phyloP scores from a whole-genome alignment of 148 eudicot species.

The Silene uniflora region DNA sequence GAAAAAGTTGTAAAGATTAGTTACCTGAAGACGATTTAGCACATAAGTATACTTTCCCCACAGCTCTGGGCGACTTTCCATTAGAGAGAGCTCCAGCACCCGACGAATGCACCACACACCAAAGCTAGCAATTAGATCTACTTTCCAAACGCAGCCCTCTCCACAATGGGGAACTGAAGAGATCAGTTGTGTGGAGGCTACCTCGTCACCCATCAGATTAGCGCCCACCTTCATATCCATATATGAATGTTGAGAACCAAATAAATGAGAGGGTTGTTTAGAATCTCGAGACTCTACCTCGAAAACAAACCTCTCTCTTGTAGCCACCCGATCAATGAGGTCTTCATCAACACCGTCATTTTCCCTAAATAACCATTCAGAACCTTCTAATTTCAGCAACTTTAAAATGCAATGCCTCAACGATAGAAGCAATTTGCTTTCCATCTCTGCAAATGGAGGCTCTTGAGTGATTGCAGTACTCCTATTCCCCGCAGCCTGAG shows the following conservation, averaged over 20 bases:
- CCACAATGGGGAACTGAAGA: conserved; percentile 84
- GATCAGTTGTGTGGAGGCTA: conserved; percentile 33
- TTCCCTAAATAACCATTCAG: conserved; percentile 84
- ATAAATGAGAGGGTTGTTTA: conserved; percentile 27
- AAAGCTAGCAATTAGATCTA: conserved; percentile 72
- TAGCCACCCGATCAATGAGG: conserved; percentile 75
- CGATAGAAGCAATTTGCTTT: conserved; percentile 69
- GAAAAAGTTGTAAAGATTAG: conserved; percentile 1
- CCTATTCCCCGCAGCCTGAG: conserved; percentile 26
- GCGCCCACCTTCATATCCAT: conserved; percentile 38
- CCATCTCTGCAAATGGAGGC: conserved; percentile 47
- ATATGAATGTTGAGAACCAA: conserved; percentile 35
- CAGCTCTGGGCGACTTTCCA: conserved; percentile 98
- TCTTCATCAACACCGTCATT: conserved; percentile 92
- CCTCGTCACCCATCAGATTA: conserved; percentile 35
- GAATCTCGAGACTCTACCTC: conserved; percentile 71
- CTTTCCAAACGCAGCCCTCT: conserved; percentile 82
- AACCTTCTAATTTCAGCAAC: conserved; percentile 89
- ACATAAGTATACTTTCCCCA: conserved; percentile 99
- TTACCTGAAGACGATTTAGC: conserved; percentile 97
- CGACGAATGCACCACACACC: conserved; percentile 97
- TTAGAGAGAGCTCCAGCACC: conserved; percentile 78
- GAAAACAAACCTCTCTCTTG: conserved; percentile 66
- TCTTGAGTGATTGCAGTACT: conserved; percentile 38
- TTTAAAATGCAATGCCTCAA: conserved; percentile 68